phyloP scores from a whole-genome alignment of 1,284 basidiomycete genomes.

The Malassezia arunalokei region DNA sequence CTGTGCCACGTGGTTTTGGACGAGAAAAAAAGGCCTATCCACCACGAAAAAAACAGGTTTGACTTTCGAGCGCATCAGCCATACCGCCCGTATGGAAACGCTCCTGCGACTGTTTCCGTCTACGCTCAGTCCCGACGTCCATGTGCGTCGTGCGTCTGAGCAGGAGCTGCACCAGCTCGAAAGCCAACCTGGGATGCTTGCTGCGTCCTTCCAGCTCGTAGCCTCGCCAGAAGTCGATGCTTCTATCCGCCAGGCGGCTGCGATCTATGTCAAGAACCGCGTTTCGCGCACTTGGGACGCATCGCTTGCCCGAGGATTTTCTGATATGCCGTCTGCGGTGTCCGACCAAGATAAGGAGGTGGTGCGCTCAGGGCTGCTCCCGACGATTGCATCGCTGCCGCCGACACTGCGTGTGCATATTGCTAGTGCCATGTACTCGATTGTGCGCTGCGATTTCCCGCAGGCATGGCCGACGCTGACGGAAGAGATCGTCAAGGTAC shows the following conservation, averaged over 20 bases:
- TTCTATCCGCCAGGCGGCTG: constrained; percentile 34
- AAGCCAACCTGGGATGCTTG: constrained; percentile 38
- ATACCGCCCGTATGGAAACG: constrained; percentile 9
- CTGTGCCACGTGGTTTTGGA: no score
- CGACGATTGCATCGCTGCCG: constrained; percentile 29
- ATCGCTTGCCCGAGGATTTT: constrained; percentile 11
- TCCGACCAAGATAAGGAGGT: constrained; percentile 24
- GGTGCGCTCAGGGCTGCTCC: constrained; percentile 27
- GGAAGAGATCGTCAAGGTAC: constrained; percentile 29
- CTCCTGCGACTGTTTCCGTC: constrained; percentile 13
- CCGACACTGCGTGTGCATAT: constrained; percentile 30
- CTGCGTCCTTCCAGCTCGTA: constrained; percentile 34
- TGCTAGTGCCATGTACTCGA: constrained; percentile 25
- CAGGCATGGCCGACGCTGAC: constrained; percentile 36
- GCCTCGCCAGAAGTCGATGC: constrained; percentile 25
- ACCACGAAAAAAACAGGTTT: background rate
- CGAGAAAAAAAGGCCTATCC: background rate
- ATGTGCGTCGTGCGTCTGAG: constrained; percentile 38
- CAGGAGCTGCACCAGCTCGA: constrained; percentile 41
- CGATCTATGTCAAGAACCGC: constrained; percentile 43
- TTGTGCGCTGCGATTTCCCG: constrained; percentile 37
- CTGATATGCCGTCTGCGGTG: constrained; percentile 15
- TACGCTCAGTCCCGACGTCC: constrained; percentile 28
- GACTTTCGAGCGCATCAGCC: background rate
- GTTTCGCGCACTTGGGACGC: constrained; percentile 34